These are phyloP conservation scores for Beauveria pseudobassiana DNA, from an alignment of 2,329 filamentous ascomycete species.

Conservation along the genomic window DNA sequence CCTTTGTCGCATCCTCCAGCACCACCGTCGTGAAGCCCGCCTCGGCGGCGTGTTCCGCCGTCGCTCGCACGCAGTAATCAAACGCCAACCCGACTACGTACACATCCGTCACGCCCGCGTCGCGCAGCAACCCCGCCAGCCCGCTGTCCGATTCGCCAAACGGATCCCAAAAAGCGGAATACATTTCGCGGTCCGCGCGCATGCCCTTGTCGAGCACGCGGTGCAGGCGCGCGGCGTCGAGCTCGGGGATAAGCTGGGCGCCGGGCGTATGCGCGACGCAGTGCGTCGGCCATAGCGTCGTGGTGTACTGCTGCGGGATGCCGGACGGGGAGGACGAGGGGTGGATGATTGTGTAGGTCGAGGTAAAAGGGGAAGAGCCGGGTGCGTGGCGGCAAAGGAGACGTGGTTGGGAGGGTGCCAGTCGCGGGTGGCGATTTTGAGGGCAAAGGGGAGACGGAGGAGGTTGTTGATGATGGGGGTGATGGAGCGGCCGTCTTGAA, in stretches of 20 bases:
- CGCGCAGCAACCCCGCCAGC: conserved; percentile 50
- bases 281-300: conserved; percentile 81
- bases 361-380: conserved; percentile 59
- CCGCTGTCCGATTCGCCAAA: conserved; percentile 60
- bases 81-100: conserved; percentile 80
- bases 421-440: conserved; percentile 85
- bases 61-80: conserved; percentile 82
- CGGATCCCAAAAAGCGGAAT: conserved; percentile 81
- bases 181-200: conserved; percentile 76
- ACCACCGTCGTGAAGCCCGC: conserved; percentile 74
- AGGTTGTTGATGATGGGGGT: conserved; percentile 66
- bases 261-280: conserved; percentile 72
- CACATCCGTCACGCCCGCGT: conserved; percentile 62
- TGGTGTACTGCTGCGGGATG: conserved; percentile 37
- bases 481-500: conserved; percentile 65
- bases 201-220: conserved; percentile 70
- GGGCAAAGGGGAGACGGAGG: conserved; percentile 60
- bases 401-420: conserved; percentile 78
- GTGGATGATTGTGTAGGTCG: conserved; percentile 57
- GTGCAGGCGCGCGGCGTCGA: conserved; percentile 55
- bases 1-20: conserved; percentile 68
- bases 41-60: conserved; percentile 67
- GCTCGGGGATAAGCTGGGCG: conserved; percentile 64
- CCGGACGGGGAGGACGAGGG: conserved; percentile 28
- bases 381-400: conserved; percentile 82